phyloP scores from a whole-genome alignment of 306 rosid species.

The Cercis canadensis region DNA sequence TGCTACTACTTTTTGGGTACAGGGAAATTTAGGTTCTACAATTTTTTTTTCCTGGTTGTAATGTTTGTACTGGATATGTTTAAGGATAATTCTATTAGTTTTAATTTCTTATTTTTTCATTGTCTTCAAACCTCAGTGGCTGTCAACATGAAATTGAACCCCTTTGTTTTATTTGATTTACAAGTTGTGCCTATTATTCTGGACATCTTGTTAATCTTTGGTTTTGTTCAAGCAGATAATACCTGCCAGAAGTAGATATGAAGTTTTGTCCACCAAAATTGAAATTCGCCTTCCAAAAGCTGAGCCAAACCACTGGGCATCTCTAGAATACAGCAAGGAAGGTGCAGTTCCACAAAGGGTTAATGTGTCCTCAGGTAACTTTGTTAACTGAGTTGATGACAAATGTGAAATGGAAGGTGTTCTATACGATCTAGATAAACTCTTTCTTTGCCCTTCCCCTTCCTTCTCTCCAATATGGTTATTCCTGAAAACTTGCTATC shows the following conservation, averaged over 20 bases:
- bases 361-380: slow-evolving; percentile 55
- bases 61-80: not conserved
- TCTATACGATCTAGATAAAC: no score
- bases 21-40: not conserved
- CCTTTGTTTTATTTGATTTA: slow-evolving; percentile 7
- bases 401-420: not conserved
- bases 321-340: slow-evolving; percentile 70
- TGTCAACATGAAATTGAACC: slow-evolving; percentile 7
- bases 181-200: slow-evolving; percentile 1
- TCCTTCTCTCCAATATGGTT: slow-evolving; percentile 5
- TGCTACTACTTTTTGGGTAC: not conserved
- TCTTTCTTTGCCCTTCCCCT: no score
- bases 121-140: not conserved
- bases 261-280: slow-evolving; percentile 74
- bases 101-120: not conserved
- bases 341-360: slow-evolving; percentile 41
- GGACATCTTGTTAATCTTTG: slow-evolving; percentile 29
- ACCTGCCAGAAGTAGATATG: slow-evolving; percentile 61
- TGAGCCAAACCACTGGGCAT: slow-evolving; percentile 58
- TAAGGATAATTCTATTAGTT: not conserved
- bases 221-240: slow-evolving; percentile 59
- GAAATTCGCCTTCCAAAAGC: slow-evolving; percentile 85
- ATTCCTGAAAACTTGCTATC: no score
- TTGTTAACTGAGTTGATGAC: no score
- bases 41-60: not conserved